phyloP scores from a whole-genome alignment of 2,329 filamentous ascomycete species.

The Exophiala sp. region DNA sequence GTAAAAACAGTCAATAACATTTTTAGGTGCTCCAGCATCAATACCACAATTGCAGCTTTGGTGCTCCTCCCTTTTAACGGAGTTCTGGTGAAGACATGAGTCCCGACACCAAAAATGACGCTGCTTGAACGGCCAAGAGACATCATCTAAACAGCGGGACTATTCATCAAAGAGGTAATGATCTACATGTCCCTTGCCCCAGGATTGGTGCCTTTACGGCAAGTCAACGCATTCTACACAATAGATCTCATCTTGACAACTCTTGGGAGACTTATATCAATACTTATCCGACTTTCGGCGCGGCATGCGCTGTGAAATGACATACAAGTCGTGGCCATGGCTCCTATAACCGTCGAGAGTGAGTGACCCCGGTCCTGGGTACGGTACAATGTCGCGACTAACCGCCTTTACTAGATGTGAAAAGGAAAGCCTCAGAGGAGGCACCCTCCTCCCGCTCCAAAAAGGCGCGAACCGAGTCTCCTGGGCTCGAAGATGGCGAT shows the following conservation, averaged over 20 bases:
- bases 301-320: too few relatives aligned
- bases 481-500: slow-evolving; percentile 33
- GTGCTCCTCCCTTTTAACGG: too few relatives aligned
- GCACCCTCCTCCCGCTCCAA: slow-evolving; percentile 44
- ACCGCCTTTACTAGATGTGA: slow-evolving; percentile 27
- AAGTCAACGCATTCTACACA: background rate
- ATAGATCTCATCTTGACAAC: background rate
- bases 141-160: background rate
- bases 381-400: background rate
- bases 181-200: background rate
- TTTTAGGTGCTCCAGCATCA: too few relatives aligned
- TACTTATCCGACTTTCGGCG: too few relatives aligned
- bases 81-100: too few relatives aligned
- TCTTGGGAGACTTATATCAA: too few relatives aligned
- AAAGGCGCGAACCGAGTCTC: slow-evolving; percentile 49
- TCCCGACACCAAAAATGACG: background rate
- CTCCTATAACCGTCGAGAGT: slow-evolving; percentile 19
- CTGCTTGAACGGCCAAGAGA: background rate
- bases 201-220: background rate
- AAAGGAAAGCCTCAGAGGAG: slow-evolving; percentile 52
- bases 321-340: slow-evolving; percentile 5
- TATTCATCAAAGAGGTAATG: background rate
- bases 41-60: too few relatives aligned
- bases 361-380: slow-evolving; percentile 3
- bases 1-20: too few relatives aligned